Evolutionary conservation across 192 early-diverging fungal genomes (phyloP).

Genomic region (Coemansia sp.): DNA sequence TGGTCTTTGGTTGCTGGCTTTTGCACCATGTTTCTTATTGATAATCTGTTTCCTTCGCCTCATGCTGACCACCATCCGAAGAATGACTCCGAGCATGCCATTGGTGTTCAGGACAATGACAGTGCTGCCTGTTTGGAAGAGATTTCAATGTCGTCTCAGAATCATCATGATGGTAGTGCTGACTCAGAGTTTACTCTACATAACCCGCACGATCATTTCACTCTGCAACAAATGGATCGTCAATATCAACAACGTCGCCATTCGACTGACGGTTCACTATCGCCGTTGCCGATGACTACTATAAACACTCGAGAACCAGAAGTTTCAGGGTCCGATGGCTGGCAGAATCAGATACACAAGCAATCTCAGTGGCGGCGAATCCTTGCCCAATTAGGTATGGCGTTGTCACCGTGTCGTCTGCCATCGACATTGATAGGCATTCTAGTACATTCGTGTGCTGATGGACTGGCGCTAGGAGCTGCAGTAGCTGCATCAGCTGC

Average conservation of each 20-base stretch:
- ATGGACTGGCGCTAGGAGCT: conserved; percentile 92
- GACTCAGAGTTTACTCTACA: conserved; percentile 31
- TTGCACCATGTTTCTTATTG: conserved; percentile 86
- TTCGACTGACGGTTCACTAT: conserved; percentile 7
- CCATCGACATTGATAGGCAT: conserved; percentile 83
- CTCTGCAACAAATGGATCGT: not conserved
- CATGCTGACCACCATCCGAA: conserved; percentile 2
- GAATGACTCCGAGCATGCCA: not conserved
- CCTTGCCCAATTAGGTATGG: conserved; percentile 11
- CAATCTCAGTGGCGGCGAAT: conserved; percentile 39
- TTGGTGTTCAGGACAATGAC: conserved; percentile 17
- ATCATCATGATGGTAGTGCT: not conserved
- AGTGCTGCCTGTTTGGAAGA: conserved; percentile 43
- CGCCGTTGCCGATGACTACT: conserved; percentile 8
- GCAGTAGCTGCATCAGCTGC: conserved; percentile 61
- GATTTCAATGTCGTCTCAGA: conserved; percentile 25
- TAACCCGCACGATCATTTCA: not conserved
- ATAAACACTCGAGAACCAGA: not conserved
- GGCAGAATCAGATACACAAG: conserved; percentile 23
- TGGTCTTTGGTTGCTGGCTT: conserved; percentile 80
- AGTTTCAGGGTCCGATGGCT: not conserved
- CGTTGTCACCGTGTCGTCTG: conserved; percentile 42
- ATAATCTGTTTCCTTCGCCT: conserved; percentile 48
- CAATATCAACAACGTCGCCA: not conserved
- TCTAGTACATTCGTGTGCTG: conserved; percentile 93